Evolutionary conservation across 129 eudicot genomes (phyloP), one percentile per base, ranked within the genome.

Genomic region (Tagetes erecta): DNA sequence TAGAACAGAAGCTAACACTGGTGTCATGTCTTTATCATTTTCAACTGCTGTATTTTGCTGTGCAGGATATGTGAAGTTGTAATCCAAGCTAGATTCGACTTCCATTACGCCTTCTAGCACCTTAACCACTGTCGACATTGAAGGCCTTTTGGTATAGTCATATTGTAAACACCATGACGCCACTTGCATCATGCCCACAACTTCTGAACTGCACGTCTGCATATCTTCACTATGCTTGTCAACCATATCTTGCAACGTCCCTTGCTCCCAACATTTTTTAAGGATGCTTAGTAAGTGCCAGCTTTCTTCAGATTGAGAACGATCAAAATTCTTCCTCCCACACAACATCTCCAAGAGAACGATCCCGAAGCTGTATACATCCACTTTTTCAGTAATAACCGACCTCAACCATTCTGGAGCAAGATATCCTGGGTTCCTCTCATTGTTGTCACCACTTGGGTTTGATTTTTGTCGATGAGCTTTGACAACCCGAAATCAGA

Each of bases 381-480:
- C 85, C 7, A 81, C 75, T 31, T 81, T 76, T 37, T 76, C 78
- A 1, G 85, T 81, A 11, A 81, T 76, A n/a, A 60, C 47, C 0
- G 42, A 76, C 45, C 64, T 31, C 0, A 64, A 34, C 70, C 81
- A 75, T 44, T 81, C 84, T 40, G 84, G 84, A 40, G 80, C 77
- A 27, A 81, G n/a, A 69, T 77, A 78, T 51, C 83, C 83, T 0
- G 77, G 83, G 83, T 82, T 73, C 86, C 83, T 78, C 73, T 82
- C 64, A 78, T 68, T 13, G 73, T 82, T 33, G 63, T 82, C 57
- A 56, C 41, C 51, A 60, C 77, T 51, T 73, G 70, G 47, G 64
- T 68, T 78, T 82, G 76, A 7, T 73, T 37, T 67, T 65, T 68
- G 42, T 78, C 86, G 0, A 82, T 37, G 33, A 82, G 71, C 49